Base-by-base conservation (phyloP, 148 eudicot genomes). In the Camellia sinensis region DNA sequence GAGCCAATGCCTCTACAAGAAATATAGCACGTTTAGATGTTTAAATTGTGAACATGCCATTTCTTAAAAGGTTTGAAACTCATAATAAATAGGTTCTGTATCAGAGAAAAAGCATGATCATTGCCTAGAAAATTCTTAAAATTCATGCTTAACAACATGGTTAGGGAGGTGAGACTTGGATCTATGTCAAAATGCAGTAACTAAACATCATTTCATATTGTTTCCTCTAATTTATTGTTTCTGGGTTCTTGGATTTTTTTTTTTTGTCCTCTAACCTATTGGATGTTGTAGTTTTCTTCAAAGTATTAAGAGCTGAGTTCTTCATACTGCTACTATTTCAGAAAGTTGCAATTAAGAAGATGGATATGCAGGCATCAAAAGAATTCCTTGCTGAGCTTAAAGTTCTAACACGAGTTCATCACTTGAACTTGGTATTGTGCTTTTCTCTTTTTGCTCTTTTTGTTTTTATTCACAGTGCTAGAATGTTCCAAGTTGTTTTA, bases 281-380 rank as follows among this genome's bases (percentile, higher is more conserved):
- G 53, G 21, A 19, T 45, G 50, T 68, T 68, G 9, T n/a, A 71
- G 8, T 46, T 48, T 71, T 71, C 8, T 12, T 71, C 56, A 14
- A 4, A 3, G 2, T 0, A 46, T 46, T 71, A 19, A 71, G 6
- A 1, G 18, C 37, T 79, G 50, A 59, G 46, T 52, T 19, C 50
- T 29, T 41, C 5, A 29, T 68, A 65, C 54, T 37, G 5, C 44
- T 71, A 6, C n/a, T 79, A 57, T 75, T 76, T 61, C 84, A 90
- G 92, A 90, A 82, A 87, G 89, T 88, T 77, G 92, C 90, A 71
- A 85, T 90, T 9, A 90, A 90, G 82, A 86, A 85, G 78, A 86
- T 90, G 87, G 87, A 87, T 67, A 79, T 83, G 84, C 84, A 88
- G 76, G 89, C 90, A 43, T 83, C 87, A 10, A 86, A 85, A 48